These are phyloP conservation scores for Brassica cretica DNA, from an alignment of 345 rosid genomes.

Conservation along the genomic window DNA sequence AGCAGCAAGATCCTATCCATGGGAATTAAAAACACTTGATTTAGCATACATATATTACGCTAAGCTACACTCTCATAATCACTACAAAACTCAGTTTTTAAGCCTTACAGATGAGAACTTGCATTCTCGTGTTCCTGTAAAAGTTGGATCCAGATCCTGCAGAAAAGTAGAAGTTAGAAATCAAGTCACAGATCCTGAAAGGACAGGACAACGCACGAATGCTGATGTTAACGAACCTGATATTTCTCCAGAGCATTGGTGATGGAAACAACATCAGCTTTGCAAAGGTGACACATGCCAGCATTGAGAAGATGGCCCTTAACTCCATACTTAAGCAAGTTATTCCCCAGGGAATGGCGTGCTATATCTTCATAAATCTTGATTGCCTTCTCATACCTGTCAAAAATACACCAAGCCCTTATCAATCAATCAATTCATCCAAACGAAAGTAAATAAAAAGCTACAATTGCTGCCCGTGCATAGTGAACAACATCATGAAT, in stretches of 20 bases:
- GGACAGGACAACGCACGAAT: background rate
- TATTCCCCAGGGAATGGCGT: slow-evolving; percentile 60
- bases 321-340: slow-evolving; percentile 93
- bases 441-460: background rate
- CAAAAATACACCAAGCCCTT: slow-evolving; percentile 33
- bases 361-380: slow-evolving; percentile 91
- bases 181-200: slow-evolving; percentile 3
- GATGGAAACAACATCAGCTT: slow-evolving; percentile 83
- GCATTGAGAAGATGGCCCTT: slow-evolving; percentile 98
- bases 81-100: background rate
- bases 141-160: slow-evolving; percentile 95
- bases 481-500: slow-evolving; percentile 3
- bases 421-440: slow-evolving; percentile 10
- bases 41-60: background rate
- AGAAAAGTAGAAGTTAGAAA: slow-evolving; percentile 30
- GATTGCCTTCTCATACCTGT: slow-evolving; percentile 81
- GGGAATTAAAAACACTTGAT: background rate
- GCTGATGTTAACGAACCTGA: slow-evolving; percentile 52
- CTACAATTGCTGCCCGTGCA: background rate
- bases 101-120: slow-evolving; percentile 59
- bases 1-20: slow-evolving; percentile 73
- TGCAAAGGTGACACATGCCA: slow-evolving; percentile 93
- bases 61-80: slow-evolving; percentile 6
- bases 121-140: slow-evolving; percentile 88
- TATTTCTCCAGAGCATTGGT: slow-evolving; percentile 85